phyloP scores from a whole-genome alignment of 345 rosid genomes.

The rapeseed (Brassica napus) region DNA sequence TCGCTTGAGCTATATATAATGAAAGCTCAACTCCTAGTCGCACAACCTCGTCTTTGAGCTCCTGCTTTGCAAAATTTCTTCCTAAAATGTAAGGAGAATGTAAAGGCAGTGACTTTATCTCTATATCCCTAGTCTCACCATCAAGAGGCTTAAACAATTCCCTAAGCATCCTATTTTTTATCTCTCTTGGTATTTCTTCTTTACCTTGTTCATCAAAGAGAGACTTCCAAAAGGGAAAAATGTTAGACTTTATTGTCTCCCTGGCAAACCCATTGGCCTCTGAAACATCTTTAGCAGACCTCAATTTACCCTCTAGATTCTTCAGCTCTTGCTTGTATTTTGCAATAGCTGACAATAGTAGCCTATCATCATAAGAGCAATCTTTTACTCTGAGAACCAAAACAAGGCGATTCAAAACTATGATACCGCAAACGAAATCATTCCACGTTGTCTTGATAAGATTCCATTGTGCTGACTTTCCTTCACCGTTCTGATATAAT shows the following conservation, averaged over 20 bases:
- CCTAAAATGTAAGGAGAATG: slow-evolving; percentile 3
- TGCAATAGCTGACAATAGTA: background rate
- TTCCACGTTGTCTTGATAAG: background rate
- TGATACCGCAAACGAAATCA: background rate
- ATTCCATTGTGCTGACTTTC: background rate
- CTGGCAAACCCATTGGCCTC: slow-evolving; percentile 11
- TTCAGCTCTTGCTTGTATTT: background rate
- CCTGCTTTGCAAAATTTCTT: background rate
- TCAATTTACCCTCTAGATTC: slow-evolving; percentile 4
- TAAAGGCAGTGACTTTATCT: background rate
- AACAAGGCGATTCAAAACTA: background rate
- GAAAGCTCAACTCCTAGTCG: slow-evolving; percentile 12
- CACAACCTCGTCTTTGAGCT: background rate
- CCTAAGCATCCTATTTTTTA: background rate
- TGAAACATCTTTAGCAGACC: background rate
- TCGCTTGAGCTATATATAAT: background rate
- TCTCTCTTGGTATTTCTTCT: background rate
- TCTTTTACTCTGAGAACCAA: background rate
- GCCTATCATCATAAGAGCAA: background rate
- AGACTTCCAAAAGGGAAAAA: slow-evolving; percentile 8
- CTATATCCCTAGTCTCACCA: too few species aligned
- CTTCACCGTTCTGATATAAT: background rate
- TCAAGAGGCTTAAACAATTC: background rate
- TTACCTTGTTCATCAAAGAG: slow-evolving; percentile 5
- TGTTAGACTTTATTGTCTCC: background rate